phyloP scores from a whole-genome alignment of 1,284 basidiomycete genomes.

The Ustilago esculenta region DNA sequence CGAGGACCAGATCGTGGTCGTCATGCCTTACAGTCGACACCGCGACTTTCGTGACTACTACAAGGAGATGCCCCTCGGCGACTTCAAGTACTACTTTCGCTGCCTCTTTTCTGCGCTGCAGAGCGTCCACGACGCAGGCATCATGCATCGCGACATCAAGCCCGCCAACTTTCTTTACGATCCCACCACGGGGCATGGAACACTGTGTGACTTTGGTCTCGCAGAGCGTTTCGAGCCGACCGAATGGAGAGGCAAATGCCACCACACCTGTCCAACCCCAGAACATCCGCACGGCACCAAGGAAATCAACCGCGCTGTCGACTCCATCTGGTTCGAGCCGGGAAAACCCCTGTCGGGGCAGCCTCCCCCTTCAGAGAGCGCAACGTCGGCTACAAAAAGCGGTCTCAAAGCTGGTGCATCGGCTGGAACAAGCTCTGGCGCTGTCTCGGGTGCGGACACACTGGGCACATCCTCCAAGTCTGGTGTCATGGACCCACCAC shows the following conservation, averaged over 20 bases:
- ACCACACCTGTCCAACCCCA: constrained; percentile 58
- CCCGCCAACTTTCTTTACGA: constrained; percentile 98
- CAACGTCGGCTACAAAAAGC: constrained; percentile 3
- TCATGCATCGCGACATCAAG: constrained; percentile 97
- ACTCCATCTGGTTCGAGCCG: constrained; percentile 54
- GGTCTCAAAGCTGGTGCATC: constrained; percentile 68
- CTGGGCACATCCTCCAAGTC: constrained; percentile 18
- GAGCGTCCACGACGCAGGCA: constrained; percentile 85
- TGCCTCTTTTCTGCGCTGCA: constrained; percentile 89
- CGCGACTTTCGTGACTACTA: constrained; percentile 92
- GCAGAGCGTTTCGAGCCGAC: constrained; percentile 62
- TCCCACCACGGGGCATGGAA: constrained; percentile 82
- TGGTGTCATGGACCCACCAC: constrained; percentile 55
- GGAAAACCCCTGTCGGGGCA: constrained; percentile 51
- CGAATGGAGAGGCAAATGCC: constrained; percentile 65
- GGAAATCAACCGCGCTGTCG: constrained; percentile 55
- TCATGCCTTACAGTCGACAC: constrained; percentile 93
- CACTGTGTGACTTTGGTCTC: constrained; percentile 93
- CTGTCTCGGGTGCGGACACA: constrained; percentile 68
- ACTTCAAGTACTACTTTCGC: constrained; percentile 86
- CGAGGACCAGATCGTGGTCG: constrained; percentile 89
- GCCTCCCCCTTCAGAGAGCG: constrained; percentile 9
- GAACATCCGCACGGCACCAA: constrained; percentile 57
- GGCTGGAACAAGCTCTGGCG: neutral
- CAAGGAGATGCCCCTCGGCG: constrained; percentile 75